Conservation (phyloP, 2,329 filamentous ascomycete genomes). For the Colletotrichum ledebouriae region DNA sequence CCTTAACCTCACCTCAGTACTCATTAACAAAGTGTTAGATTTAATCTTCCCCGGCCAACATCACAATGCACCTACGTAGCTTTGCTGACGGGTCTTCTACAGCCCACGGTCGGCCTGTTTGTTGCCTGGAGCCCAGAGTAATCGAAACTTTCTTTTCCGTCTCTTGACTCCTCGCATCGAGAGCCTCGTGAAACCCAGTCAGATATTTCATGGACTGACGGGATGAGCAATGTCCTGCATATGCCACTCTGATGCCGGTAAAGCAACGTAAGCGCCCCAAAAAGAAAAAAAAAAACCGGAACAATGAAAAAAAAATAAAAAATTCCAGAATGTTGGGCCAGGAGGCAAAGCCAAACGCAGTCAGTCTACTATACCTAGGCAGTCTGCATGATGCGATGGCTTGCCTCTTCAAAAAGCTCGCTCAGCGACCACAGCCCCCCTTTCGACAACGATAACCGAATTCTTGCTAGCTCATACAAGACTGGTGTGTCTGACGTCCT, state of each 20-base stretch:
- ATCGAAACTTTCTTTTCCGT: conserved; percentile 25
- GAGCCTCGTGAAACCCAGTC: conserved; percentile 11
- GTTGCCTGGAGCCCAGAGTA: conserved; percentile 8
- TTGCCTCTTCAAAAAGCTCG: conserved; percentile 7
- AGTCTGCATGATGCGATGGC: conserved; percentile 10
- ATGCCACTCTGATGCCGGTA: conserved; percentile 15
- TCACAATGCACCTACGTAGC: conserved; percentile 1
- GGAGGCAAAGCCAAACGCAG: conserved; percentile 9
- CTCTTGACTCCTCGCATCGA: conserved; percentile 20
- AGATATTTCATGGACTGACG: conserved; percentile 12
- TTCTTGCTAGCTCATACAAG: conserved; percentile 2
- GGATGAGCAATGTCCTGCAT: conserved; percentile 29
- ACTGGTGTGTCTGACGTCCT: conserved; percentile 22
- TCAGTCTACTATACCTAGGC: neutral
- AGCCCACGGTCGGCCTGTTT: conserved; percentile 5
- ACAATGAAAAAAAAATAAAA: neutral
- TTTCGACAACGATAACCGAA: conserved; percentile 20
- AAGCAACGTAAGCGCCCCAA: conserved; percentile 20
- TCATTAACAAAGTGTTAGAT: conserved; percentile 7
- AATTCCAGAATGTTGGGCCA: neutral
- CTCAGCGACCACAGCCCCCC: conserved; percentile 24
- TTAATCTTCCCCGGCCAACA: conserved; percentile 10
- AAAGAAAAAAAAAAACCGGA: neutral
- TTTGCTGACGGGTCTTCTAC: conserved; percentile 8
- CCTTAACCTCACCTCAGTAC: neutral